Conservation (phyloP, 139 green algal species). For the Choricystis sp. region DNA sequence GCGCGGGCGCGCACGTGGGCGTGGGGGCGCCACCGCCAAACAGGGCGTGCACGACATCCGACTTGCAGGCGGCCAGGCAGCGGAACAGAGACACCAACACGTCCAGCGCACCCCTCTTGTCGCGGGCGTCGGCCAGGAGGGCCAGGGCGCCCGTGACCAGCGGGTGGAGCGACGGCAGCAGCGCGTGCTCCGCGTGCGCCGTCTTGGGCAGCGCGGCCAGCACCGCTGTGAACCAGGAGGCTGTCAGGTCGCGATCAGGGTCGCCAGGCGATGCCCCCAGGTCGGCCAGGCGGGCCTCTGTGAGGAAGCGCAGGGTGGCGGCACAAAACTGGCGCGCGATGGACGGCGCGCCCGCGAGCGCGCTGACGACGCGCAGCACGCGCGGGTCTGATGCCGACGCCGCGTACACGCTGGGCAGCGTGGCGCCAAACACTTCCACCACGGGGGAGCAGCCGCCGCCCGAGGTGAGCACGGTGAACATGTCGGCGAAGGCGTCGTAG, state of each 20-base stretch:
- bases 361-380: slow-evolving; percentile 23
- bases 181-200: neutral
- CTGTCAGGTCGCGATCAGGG: neutral
- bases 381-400: slow-evolving; percentile 25
- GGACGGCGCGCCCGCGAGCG: slow-evolving; percentile 11
- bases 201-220: neutral
- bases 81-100: slow-evolving; percentile 37
- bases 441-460: slow-evolving; percentile 47
- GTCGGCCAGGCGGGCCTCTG: neutral
- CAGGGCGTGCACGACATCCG: slow-evolving; percentile 13
- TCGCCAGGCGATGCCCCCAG: neutral
- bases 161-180: neutral
- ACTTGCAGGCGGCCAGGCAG: slow-evolving; percentile 13
- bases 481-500: slow-evolving; percentile 57
- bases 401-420: slow-evolving; percentile 34
- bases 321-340: slow-evolving; percentile 2
- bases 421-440: slow-evolving; percentile 60
- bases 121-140: slow-evolving; percentile 7
- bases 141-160: slow-evolving; percentile 17
- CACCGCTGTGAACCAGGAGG: neutral
- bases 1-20: slow-evolving; percentile 16
- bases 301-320: neutral
- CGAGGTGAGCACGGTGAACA: slow-evolving; percentile 53
- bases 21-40: slow-evolving; percentile 9
- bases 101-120: slow-evolving; percentile 37